Evolutionary conservation across 2,329 filamentous ascomycete genomes (phyloP), one percentile per base, ranked within the genome.

Genomic region (Beauveria medogensis): DNA sequence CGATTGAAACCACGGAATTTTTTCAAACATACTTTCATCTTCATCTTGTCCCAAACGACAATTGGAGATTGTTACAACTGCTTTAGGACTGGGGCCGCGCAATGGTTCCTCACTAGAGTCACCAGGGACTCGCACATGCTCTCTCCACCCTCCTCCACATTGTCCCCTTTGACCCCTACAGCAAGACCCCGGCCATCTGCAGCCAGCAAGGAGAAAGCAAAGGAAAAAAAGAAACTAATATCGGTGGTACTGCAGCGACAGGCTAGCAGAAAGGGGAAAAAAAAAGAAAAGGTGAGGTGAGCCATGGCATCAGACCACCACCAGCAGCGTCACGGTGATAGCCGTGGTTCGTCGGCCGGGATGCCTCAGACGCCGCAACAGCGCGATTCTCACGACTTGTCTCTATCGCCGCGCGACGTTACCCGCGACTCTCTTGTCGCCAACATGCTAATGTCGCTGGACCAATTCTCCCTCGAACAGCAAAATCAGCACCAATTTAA

Each of bases 381-480:
- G 5, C 57, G 82, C 65, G 87, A 92, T 75, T 91, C 89, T 54
- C 92, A 97, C 78, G 92, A 96, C 73, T 81, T 97, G 64, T 92
- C 90, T 62, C 81, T 96, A 68, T 87, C 87, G 55, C 85, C 89
- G 54, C 81, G 87, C 63, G 85, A 90, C 71, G 85, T 90, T 64
- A 91, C 90, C 46, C 86, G 93, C 67, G 91, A 96, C 70, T 97
- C 92, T 41, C 86, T 99, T 66, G 91, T 99, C 63, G 89, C 94
- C 74, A 96, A 97, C 74, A 94, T 99, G 88, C 85, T 97, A 63
- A 80, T 94, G 65, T 96, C 92, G 46, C 86, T 99, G 65, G 93
- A 96, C 74, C 89, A 93, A 73, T 86, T 93, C 70, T 87, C 84
- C 46, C 80, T 83, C 67, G 79, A 74, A 50, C 78, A 82, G 52